Evolutionary conservation across 371 early-diverging fungal genomes (phyloP).

Genomic region (Mucor sp.): DNA sequence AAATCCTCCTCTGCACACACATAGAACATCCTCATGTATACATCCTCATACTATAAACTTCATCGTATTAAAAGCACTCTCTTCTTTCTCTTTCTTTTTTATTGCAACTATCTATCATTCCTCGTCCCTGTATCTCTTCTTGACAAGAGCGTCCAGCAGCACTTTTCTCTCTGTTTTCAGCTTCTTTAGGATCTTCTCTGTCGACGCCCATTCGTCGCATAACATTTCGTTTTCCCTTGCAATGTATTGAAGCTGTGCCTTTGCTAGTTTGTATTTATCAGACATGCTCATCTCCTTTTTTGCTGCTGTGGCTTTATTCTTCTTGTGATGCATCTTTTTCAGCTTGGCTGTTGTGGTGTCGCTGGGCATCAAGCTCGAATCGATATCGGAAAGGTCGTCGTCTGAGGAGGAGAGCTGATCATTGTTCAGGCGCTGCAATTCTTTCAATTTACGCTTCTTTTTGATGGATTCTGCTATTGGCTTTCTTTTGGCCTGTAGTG

Average conservation of each 20-base stretch:
- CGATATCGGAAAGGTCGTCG: constrained; percentile 6
- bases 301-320: not conserved
- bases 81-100: not conserved
- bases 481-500: not conserved
- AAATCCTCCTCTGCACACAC: not conserved
- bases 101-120: not conserved
- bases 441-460: constrained; percentile 12
- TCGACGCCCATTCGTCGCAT: constrained; percentile 11
- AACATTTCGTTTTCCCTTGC: constrained; percentile 15
- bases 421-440: constrained; percentile 1
- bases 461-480: constrained; percentile 2
- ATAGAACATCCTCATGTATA: not conserved
- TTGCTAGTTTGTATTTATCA: constrained; percentile 10
- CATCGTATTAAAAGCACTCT: not conserved
- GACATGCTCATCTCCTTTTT: constrained; percentile 5
- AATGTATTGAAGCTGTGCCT: constrained; percentile 10
- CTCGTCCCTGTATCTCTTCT: constrained; percentile 1
- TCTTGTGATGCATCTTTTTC: not conserved
- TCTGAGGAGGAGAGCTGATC: constrained; percentile 10
- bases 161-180: constrained; percentile 9
- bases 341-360: not conserved
- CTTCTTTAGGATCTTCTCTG: constrained; percentile 9
- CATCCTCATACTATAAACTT: not conserved
- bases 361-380: not conserved
- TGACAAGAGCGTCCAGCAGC: constrained; percentile 9